Conservation (phyloP, 2,329 filamentous ascomycete genomes). For the Sporothrix globosa region DNA sequence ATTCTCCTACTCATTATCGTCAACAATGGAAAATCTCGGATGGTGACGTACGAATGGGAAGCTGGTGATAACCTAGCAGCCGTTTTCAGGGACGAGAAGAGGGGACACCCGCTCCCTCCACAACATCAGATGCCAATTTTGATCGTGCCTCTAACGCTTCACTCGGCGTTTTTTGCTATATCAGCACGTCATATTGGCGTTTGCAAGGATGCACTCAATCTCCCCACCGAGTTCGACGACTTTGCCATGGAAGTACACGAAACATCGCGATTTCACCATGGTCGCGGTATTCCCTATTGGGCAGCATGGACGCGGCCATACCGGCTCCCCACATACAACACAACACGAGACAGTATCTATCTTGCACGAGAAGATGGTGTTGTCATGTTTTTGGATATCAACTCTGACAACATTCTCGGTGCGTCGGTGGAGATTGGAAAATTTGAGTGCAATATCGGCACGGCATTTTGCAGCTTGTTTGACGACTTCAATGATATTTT, state of each 20-base stretch:
- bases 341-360: conserved; percentile 76
- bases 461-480: conserved; percentile 77
- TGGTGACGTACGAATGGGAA: conserved; percentile 66
- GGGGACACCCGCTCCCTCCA: conserved; percentile 55
- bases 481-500: conserved; percentile 74
- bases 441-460: conserved; percentile 74
- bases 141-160: conserved; percentile 71
- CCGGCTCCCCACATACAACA: conserved; percentile 64
- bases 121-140: conserved; percentile 66
- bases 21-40: conserved; percentile 53
- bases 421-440: conserved; percentile 63
- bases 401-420: conserved; percentile 58
- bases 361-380: conserved; percentile 85
- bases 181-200: conserved; percentile 62
- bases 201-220: conserved; percentile 58
- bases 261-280: conserved; percentile 53
- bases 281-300: conserved; percentile 65
- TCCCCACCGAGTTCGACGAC: conserved; percentile 53
- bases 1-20: conserved; percentile 72
- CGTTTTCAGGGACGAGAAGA: conserved; percentile 52
- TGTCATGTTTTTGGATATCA: conserved; percentile 72
- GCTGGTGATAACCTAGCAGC: conserved; percentile 52
- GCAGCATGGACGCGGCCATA: conserved; percentile 81
- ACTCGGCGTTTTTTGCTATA: conserved; percentile 71
- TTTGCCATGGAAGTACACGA: conserved; percentile 49